A percentile compares a stretch with the other conserved stretches of the same genome.
Conservation (phyloP, 1,139 yeast genomes). For the Yamadazyma buinensis region DNA sequence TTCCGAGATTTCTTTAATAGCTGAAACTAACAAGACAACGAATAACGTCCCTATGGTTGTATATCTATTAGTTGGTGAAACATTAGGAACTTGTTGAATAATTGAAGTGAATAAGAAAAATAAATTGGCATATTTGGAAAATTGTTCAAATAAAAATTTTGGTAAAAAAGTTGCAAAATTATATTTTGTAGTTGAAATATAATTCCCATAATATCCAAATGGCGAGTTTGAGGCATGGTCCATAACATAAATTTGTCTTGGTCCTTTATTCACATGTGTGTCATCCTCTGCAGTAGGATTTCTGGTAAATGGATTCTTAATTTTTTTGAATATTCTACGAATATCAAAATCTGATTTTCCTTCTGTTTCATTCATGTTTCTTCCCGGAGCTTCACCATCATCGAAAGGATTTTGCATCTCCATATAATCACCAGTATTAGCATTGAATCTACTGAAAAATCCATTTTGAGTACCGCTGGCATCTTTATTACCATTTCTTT, state of each 20-base stretch:
- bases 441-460: conserved; percentile 6
- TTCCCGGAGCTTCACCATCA: conserved; percentile 17
- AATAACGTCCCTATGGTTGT: conserved; percentile 91
- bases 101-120: conserved; percentile 89
- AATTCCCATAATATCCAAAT: conserved; percentile 70
- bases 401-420: conserved; percentile 31
- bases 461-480: conserved; percentile 1
- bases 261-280: conserved; percentile 24
- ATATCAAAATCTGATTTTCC: conserved; percentile 13
- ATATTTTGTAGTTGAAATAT: conserved; percentile 95
- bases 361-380: conserved; percentile 7
- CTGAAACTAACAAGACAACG: conserved; percentile 84
- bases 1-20: conserved; percentile 85
- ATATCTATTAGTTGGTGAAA: conserved; percentile 92
- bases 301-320: conserved; percentile 10
- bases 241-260: conserved; percentile 71
- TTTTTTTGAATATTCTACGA: conserved; percentile 10
- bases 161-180: conserved; percentile 92
- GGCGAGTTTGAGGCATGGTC: conserved; percentile 52
- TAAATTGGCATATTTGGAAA: conserved; percentile 93
- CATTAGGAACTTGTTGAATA: conserved; percentile 96
- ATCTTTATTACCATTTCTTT: neutral
- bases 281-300: conserved; percentile 7
- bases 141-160: conserved; percentile 92
- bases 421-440: conserved; percentile 11